Percentiles rank a stretch among this genome's conserved stretches.
These are phyloP conservation scores for Lichtheimia hyalospora DNA, from an alignment of 371 early-diverging fungal species.

Conservation along the genomic window DNA sequence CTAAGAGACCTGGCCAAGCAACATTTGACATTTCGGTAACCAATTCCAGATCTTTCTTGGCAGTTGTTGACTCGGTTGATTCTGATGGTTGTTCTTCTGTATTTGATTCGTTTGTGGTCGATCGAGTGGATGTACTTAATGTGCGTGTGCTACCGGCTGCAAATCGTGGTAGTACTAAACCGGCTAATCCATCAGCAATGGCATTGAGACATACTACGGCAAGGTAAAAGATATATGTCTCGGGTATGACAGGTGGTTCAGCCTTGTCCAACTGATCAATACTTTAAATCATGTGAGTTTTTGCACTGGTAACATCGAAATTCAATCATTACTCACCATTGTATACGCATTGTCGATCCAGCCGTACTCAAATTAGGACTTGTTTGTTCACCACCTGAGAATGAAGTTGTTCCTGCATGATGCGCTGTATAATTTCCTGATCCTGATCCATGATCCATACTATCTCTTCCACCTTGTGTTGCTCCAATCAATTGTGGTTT, in stretches of 20 bases:
- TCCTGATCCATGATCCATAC: slow-evolving; percentile 30
- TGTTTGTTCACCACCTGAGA: slow-evolving; percentile 1
- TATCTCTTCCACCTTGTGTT: slow-evolving; percentile 52
- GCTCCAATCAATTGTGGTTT: slow-evolving; percentile 70
- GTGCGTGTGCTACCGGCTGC: slow-evolving; percentile 32
- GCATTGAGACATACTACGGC: slow-evolving; percentile 68
- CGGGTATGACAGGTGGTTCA: slow-evolving; percentile 87
- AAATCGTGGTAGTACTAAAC: slow-evolving; percentile 64
- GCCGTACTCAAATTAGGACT: slow-evolving; percentile 43
- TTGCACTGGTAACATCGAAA: not conserved
- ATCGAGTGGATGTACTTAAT: slow-evolving; percentile 11
- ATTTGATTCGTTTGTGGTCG: not conserved
- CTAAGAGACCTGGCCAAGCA: slow-evolving; percentile 84
- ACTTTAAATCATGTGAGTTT: slow-evolving; percentile 24
- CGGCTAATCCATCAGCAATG: slow-evolving; percentile 74
- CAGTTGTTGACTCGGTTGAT: not conserved
- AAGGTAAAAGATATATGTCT: slow-evolving; percentile 83
- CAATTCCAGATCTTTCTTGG: slow-evolving; percentile 59
- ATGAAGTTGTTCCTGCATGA: slow-evolving; percentile 1
- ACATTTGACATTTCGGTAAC: slow-evolving; percentile 81
- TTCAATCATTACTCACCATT: slow-evolving; percentile 56
- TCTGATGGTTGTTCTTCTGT: not conserved
- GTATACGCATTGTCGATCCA: slow-evolving; percentile 68
- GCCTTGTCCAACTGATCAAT: slow-evolving; percentile 91
- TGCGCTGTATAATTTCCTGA: slow-evolving; percentile 5